These are phyloP conservation scores for Zygoascus biomembranicola DNA, from an alignment of 805 yeast genomes.

Conservation along the genomic window DNA sequence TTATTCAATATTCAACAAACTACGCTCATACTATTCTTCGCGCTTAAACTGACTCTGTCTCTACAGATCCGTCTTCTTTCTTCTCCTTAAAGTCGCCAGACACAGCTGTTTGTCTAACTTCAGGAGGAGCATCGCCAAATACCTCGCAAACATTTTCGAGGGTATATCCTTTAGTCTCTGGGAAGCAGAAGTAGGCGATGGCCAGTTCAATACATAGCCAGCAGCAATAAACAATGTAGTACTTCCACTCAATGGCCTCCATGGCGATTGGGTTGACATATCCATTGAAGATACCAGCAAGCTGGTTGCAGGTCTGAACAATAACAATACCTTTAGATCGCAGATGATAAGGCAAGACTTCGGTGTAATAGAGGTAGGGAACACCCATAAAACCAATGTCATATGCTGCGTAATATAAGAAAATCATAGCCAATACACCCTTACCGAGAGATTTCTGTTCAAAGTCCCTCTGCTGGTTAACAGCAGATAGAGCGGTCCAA, in stretches of 20 bases:
- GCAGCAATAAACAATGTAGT: conserved; percentile 37
- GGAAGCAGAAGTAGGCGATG: conserved; percentile 30
- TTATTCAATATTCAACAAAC: no score
- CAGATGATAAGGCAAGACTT: conserved; percentile 22
- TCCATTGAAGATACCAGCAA: conserved; percentile 20
- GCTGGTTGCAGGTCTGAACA: conserved; percentile 7
- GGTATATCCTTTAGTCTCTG: conserved; percentile 37
- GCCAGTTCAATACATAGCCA: conserved; percentile 29
- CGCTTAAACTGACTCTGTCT: no score
- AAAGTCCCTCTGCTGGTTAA: not conserved
- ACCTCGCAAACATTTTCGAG: conserved; percentile 38
- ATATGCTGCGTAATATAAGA: not conserved
- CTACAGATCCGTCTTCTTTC: no score
- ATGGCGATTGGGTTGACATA: conserved; percentile 34
- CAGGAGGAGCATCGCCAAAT: conserved; percentile 31
- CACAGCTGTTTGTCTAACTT: conserved; percentile 20
- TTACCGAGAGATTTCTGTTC: not conserved
- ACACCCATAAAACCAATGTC: conserved; percentile 2
- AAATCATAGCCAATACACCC: conserved; percentile 4
- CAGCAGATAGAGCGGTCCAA: conserved; percentile 41
- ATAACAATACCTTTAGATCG: conserved; percentile 35
- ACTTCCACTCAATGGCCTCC: conserved; percentile 36
- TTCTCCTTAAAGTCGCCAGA: no score
- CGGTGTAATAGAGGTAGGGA: conserved; percentile 14
- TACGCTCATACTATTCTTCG: no score